These are phyloP conservation scores for Trypanosoma caninum DNA, from an alignment of 208 protist genomes.

Conservation along the genomic window DNA sequence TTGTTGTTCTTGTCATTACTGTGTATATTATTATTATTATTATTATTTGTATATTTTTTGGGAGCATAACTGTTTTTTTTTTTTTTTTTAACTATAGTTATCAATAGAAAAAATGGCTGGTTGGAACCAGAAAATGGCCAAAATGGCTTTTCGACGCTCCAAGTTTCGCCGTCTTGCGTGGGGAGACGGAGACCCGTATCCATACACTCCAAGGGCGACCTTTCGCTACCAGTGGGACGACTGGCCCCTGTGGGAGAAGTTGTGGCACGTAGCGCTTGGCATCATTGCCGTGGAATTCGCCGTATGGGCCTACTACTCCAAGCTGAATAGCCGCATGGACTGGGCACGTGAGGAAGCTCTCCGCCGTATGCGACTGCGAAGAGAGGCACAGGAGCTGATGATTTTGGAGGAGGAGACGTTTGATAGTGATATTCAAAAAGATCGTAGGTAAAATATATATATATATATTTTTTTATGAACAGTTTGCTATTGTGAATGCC, in stretches of 20 bases:
- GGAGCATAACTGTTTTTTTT: neutral
- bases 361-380: slow-evolving; percentile 83
- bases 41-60: neutral
- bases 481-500: neutral
- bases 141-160: slow-evolving; percentile 84
- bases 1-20: too few species aligned
- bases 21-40: neutral
- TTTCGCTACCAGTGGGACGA: slow-evolving; percentile 91
- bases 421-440: slow-evolving; percentile 75
- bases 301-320: slow-evolving; percentile 84
- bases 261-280: slow-evolving; percentile 71
- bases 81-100: slow-evolving; percentile 3
- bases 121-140: slow-evolving; percentile 91
- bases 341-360: slow-evolving; percentile 88
- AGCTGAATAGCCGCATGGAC: slow-evolving; percentile 81
- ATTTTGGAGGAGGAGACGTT: slow-evolving; percentile 82
- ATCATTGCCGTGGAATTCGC: slow-evolving; percentile 67
- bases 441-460: slow-evolving; percentile 37
- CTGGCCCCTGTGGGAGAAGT: slow-evolving; percentile 89
- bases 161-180: slow-evolving; percentile 87
- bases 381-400: slow-evolving; percentile 89
- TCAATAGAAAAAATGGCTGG: slow-evolving; percentile 41
- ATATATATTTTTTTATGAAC: too few species aligned
- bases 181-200: slow-evolving; percentile 87
- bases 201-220: slow-evolving; percentile 85